A percentile compares a stretch with the other conserved stretches of the same genome.
Conservation (phyloP, 768 basidiomycete species). For the Naganishia antarctica region DNA sequence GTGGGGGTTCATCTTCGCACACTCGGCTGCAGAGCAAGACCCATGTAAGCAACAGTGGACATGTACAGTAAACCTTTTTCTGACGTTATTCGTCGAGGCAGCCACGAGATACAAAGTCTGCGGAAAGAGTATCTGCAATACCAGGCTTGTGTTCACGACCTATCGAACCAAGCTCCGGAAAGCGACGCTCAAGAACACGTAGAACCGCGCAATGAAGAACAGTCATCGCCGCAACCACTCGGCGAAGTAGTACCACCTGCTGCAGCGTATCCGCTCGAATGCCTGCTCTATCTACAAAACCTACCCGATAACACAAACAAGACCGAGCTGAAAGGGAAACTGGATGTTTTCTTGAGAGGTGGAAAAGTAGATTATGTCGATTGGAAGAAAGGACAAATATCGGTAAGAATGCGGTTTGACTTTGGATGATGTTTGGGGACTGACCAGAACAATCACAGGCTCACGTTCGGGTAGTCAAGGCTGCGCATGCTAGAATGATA, state of each 20-base stretch:
- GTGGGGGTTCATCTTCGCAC: neutral
- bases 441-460: neutral
- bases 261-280: slow-evolving; percentile 2
- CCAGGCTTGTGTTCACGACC: neutral
- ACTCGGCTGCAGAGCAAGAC: slow-evolving; percentile 1
- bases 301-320: slow-evolving; percentile 21
- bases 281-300: slow-evolving; percentile 12
- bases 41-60: neutral
- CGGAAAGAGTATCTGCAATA: slow-evolving; percentile 9
- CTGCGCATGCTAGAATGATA: slow-evolving; percentile 5
- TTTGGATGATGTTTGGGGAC: neutral
- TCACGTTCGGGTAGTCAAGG: slow-evolving; percentile 12
- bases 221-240: neutral
- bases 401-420: neutral
- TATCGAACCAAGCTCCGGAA: neutral
- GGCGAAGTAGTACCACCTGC: neutral
- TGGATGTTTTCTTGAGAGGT: slow-evolving; percentile 15
- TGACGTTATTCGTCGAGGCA: neutral
- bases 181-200: neutral
- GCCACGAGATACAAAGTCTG: neutral
- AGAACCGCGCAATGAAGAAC: neutral
- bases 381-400: slow-evolving; percentile 21
- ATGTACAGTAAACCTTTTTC: neutral
- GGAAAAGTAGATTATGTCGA: slow-evolving; percentile 22
- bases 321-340: slow-evolving; percentile 10